A percentile compares a stretch with the other conserved stretches of the same genome.
Conservation (phyloP, 192 early-diverging fungal genomes). For the Coemansia sp. region DNA sequence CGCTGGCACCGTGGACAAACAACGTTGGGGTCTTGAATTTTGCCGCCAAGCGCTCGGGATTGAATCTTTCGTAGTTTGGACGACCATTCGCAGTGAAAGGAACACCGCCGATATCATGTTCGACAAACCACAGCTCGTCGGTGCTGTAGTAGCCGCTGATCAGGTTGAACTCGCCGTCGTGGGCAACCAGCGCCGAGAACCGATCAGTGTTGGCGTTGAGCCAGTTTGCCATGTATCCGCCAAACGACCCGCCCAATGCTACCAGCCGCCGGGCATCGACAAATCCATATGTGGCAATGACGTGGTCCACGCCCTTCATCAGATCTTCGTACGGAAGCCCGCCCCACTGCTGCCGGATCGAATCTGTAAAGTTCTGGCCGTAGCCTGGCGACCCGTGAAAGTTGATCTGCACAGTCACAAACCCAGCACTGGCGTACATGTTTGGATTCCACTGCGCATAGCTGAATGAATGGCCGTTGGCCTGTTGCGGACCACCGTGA, state of each 20-base stretch:
- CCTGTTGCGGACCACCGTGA: constrained; percentile 81
- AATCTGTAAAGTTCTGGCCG: constrained; percentile 73
- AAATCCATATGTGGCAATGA: constrained; percentile 52
- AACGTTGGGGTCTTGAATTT: constrained; percentile 77
- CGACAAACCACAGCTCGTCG: constrained; percentile 80
- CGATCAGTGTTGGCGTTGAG: constrained; percentile 74
- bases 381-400: constrained; percentile 79
- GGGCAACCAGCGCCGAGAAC: constrained; percentile 68
- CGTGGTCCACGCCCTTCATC: constrained; percentile 67
- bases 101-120: constrained; percentile 69
- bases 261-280: constrained; percentile 62
- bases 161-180: constrained; percentile 74
- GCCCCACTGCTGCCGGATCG: constrained; percentile 75
- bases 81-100: constrained; percentile 58
- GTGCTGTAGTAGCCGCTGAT: constrained; percentile 65
- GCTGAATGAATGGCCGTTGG: constrained; percentile 60
- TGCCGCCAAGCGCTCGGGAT: constrained; percentile 67
- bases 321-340: constrained; percentile 71
- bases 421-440: constrained; percentile 72
- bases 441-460: constrained; percentile 71
- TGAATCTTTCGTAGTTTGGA: constrained; percentile 62
- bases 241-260: constrained; percentile 77
- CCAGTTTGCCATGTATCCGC: constrained; percentile 86
- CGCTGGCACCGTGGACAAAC: constrained; percentile 71
- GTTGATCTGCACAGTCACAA: constrained; percentile 68